These are phyloP conservation scores for Aspergillus novofumigatus DNA, from an alignment of 2,329 filamentous ascomycete genomes.

Conservation along the genomic window DNA sequence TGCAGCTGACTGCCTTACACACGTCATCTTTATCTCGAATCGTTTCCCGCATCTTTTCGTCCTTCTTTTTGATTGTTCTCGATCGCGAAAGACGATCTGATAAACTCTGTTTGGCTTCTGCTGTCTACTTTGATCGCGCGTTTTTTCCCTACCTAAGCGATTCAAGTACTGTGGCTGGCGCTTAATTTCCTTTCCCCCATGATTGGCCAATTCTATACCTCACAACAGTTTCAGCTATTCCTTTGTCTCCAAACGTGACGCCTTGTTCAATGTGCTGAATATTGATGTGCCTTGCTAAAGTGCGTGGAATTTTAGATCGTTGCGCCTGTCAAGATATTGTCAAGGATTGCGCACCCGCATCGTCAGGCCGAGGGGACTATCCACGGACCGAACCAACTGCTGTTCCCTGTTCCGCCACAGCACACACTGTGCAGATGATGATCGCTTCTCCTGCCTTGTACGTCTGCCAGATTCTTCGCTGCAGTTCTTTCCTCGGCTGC, in stretches of 20 bases:
- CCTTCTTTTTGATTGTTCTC: background rate
- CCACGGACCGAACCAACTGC: background rate
- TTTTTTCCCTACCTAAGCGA: background rate
- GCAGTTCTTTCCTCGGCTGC: background rate
- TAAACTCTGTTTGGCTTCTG: background rate
- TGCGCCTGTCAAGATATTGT: background rate
- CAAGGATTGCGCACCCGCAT: background rate
- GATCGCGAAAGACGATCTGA: background rate
- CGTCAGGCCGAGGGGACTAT: background rate
- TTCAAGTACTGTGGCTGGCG: background rate
- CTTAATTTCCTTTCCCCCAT: background rate
- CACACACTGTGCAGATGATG: background rate
- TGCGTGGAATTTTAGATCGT: background rate
- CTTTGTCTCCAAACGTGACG: background rate
- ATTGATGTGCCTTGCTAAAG: background rate
- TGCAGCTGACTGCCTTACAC: background rate
- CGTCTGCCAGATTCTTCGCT: background rate
- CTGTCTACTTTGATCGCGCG: background rate
- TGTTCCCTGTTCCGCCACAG: background rate
- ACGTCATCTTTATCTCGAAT: background rate
- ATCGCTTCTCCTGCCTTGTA: background rate
- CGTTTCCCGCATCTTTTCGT: background rate
- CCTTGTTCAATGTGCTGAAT: background rate
- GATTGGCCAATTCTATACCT: background rate
- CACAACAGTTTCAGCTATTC: background rate